phyloP scores from a whole-genome alignment of 306 rosid genomes.

The apple (Malus domestica) region DNA sequence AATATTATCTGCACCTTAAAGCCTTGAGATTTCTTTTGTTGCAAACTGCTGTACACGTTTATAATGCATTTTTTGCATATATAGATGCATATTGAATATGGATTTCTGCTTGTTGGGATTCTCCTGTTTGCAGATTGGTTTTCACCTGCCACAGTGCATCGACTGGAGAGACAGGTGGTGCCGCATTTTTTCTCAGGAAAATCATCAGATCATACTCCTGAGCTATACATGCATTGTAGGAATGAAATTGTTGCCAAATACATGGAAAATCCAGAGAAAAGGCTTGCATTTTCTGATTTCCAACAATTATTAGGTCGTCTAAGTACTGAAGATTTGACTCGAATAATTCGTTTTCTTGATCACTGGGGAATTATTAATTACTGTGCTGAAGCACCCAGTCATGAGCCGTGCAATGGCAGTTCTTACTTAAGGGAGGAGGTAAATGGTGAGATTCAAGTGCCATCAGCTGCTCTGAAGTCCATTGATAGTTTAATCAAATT shows the following conservation, averaged over 20 bases:
- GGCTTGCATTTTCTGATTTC: conserved; percentile 56
- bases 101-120: conserved; percentile 12
- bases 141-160: conserved; percentile 80
- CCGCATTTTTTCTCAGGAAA: conserved; percentile 94
- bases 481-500: conserved; percentile 87
- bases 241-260: conserved; percentile 74
- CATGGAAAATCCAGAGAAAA: conserved; percentile 79
- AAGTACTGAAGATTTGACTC: conserved; percentile 61
- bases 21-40: background rate
- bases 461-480: conserved; percentile 73
- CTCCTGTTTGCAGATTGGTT: conserved; percentile 74
- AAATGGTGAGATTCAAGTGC: conserved; percentile 80
- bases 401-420: conserved; percentile 38
- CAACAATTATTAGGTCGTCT: conserved; percentile 46
- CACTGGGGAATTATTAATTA: conserved; percentile 97
- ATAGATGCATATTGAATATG: background rate
- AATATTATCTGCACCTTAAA: background rate
- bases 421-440: conserved; percentile 70
- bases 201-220: conserved; percentile 53
- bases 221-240: conserved; percentile 92
- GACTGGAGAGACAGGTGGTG: conserved; percentile 96
- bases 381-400: conserved; percentile 53
- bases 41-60: background rate
- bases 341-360: conserved; percentile 87
- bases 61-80: background rate